Evolutionary conservation across 352 stramenopile species (phyloP).

Genomic region (Globisporangium carolinianum): DNA sequence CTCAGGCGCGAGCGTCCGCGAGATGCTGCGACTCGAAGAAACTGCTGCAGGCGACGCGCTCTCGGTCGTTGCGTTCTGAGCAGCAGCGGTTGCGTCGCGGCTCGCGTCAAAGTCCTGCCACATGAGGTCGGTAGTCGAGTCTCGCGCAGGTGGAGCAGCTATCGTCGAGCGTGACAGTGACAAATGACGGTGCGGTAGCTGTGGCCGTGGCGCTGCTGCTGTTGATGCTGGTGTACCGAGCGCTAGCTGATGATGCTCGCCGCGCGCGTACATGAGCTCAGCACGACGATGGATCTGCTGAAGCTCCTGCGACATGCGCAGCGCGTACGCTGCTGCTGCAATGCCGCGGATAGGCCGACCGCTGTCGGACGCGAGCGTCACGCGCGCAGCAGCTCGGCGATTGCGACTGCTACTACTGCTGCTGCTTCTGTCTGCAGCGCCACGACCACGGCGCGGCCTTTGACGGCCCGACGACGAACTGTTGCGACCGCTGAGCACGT

Average conservation of each 20-base stretch:
- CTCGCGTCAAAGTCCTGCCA: conserved; percentile 57
- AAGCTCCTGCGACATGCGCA: conserved; percentile 75
- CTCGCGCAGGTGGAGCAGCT: not conserved
- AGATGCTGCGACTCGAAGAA: conserved; percentile 11
- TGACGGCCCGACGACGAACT: too few relatives aligned
- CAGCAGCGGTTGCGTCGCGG: conserved; percentile 31
- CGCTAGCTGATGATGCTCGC: conserved; percentile 38
- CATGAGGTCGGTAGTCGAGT: conserved; percentile 32
- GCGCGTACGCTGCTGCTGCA: conserved; percentile 44
- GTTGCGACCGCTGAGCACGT: conserved; percentile 31
- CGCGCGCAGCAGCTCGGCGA: conserved; percentile 7
- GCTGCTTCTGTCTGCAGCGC: conserved; percentile 4
- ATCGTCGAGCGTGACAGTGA: conserved; percentile 22
- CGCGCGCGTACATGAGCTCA: conserved; percentile 67
- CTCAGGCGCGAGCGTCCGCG: conserved; percentile 36
- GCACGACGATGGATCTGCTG: conserved; percentile 62
- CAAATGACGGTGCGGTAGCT: conserved; percentile 11
- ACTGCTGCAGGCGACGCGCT: not conserved
- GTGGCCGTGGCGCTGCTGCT: too few relatives aligned
- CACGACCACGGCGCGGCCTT: conserved; percentile 4
- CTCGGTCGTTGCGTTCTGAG: not conserved
- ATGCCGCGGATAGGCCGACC: conserved; percentile 49
- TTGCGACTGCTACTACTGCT: conserved; percentile 1
- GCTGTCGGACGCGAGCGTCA: conserved; percentile 23
- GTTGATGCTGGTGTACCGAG: too few relatives aligned